phyloP scores from a whole-genome alignment of 2,329 filamentous ascomycete genomes.

The Cytospora piceae region DNA sequence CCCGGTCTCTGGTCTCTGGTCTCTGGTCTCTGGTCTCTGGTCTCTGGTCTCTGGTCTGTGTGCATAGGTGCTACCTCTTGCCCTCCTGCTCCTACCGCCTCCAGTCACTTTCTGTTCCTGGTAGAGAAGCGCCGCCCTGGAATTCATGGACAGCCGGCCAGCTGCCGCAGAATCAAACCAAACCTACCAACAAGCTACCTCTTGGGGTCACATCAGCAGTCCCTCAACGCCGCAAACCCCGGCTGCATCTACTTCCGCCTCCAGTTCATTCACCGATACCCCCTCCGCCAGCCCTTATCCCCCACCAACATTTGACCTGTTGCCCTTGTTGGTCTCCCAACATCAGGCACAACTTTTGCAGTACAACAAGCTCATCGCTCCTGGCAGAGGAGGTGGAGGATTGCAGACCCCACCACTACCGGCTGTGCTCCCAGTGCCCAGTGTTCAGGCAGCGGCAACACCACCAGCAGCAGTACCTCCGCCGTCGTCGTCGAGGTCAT shows the following conservation, averaged over 20 bases:
- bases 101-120: constrained; percentile 10
- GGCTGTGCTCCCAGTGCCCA: constrained; percentile 58
- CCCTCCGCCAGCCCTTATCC: constrained; percentile 33
- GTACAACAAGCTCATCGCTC: constrained; percentile 68
- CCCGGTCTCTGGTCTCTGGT: too few relatives aligned
- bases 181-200: constrained; percentile 47
- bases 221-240: constrained; percentile 39
- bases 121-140: constrained; percentile 31
- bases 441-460: constrained; percentile 59
- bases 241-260: constrained; percentile 39
- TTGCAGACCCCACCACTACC: constrained; percentile 60
- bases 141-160: constrained; percentile 57
- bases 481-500: constrained; percentile 51
- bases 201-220: constrained; percentile 44
- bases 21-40: too few relatives aligned
- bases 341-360: constrained; percentile 66
- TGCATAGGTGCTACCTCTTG: constrained; percentile 4
- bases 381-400: constrained; percentile 55
- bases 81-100: constrained; percentile 20
- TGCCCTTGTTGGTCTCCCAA: constrained; percentile 62
- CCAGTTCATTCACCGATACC: constrained; percentile 40
- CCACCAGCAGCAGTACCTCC: constrained; percentile 40
- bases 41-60: constrained; percentile 10
- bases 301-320: constrained; percentile 54
- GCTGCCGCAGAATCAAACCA: constrained; percentile 54